Conservation (phyloP, 2,329 filamentous ascomycete species). For the Pezizomycotina sp. region DNA sequence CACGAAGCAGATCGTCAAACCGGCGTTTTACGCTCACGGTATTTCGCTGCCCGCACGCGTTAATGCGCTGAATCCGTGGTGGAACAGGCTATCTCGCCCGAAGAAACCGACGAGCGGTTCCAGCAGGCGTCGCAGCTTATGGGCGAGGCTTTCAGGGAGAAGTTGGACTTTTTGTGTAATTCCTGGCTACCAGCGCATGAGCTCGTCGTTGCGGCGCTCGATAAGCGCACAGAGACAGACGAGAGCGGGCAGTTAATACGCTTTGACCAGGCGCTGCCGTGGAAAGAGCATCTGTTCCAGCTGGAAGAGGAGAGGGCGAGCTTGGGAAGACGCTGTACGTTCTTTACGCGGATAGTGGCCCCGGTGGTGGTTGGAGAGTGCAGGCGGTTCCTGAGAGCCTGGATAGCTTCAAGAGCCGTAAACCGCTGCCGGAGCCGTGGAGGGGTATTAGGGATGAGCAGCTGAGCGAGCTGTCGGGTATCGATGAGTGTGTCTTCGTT, state of each 20-base stretch:
- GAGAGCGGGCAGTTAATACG: conserved; percentile 64
- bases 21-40: conserved; percentile 66
- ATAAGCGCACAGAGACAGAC: conserved; percentile 50
- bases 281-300: conserved; percentile 90
- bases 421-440: conserved; percentile 81
- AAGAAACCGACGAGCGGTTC: conserved; percentile 68
- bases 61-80: conserved; percentile 59
- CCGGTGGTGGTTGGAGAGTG: conserved; percentile 60
- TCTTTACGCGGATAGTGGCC: conserved; percentile 64
- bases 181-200: conserved; percentile 79
- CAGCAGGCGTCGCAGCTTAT: conserved; percentile 61
- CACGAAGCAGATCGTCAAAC: no score
- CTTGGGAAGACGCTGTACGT: conserved; percentile 55
- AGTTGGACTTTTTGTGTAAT: conserved; percentile 55
- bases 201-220: conserved; percentile 61
- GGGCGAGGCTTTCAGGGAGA: conserved; percentile 71
- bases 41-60: conserved; percentile 78
- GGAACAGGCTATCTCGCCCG: conserved; percentile 51
- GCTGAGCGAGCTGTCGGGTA: conserved; percentile 53
- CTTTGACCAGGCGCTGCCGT: conserved; percentile 66
- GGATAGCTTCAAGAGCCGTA: conserved; percentile 80
- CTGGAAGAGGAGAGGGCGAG: conserved; percentile 49
- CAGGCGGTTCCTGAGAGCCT: conserved; percentile 75
- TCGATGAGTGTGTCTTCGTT: conserved; percentile 71
- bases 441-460: conserved; percentile 76